Base-by-base conservation (phyloP, 257 asterid genomes). In the Solanum sejunctum region DNA sequence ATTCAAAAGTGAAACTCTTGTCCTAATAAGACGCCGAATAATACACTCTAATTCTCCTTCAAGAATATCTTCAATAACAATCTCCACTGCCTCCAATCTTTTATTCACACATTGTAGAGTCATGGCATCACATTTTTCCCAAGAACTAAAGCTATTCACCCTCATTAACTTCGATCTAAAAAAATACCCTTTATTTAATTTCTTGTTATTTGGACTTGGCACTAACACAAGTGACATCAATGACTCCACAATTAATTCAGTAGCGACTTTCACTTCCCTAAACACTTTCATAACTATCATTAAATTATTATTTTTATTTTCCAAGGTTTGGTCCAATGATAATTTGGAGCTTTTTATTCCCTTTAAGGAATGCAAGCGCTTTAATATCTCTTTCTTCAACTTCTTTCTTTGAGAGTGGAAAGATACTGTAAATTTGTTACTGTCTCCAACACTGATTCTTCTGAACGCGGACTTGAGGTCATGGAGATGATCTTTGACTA, bases 1-100 rank as follows among this genome's bases (percentile, higher is more conserved):
- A 77, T 93, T 95, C 0, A 95, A 89, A 72, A 93, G 94, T 0
- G 94, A 93, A 9, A 95, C 98, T 56, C 97, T 90, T 0, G 99
- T 94, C 73, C 91, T 63, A 84, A 95, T 91, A 85, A 94, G 86
- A 83, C 97, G 88, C 20, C 95, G 88, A 49, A 91, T 93, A 86
- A 94, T 93, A 16, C 92, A 87, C 80, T 95, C 95, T 58, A 95
- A 20, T 87, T 93, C 94, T n/a, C 75, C 88, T 58, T 92, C 97
- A 91, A 94, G 90, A 2, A 63, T 16, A 26, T 92, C 95, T 10
- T 90, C 93, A 66, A 93, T 88, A 88, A 86, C 92, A 32, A 83
- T 57, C 80, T 93, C 97, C 83, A 94, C 97, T 6, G 87, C 91
- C 82, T 94, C 95, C 87, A 95, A n/a, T 77, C 91, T 91, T 26